Percentiles rank a stretch among this genome's conserved stretches.
These are phyloP conservation scores for Chloranthus sessilifolius DNA, from an alignment of 164 flowering plant genomes.

Conservation along the genomic window DNA sequence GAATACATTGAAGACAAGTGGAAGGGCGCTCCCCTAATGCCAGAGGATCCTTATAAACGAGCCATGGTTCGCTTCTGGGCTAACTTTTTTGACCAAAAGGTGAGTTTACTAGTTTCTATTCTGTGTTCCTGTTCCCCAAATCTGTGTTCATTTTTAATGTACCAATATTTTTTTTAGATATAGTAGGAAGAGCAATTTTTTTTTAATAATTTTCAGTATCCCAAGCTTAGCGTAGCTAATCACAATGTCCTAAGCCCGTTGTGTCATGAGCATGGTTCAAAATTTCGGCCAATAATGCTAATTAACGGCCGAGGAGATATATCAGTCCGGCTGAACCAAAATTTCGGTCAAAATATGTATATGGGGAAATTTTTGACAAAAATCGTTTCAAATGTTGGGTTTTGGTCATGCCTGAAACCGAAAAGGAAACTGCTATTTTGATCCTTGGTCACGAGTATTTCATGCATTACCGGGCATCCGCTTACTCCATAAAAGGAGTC, in stretches of 20 bases:
- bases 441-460: no score
- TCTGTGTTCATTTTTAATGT: background rate
- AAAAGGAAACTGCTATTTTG: no score
- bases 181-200: background rate
- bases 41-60: constrained; percentile 15
- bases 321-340: no score
- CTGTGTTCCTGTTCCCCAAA: background rate
- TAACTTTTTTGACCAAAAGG: constrained; percentile 3
- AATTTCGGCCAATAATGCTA: no score
- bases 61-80: constrained; percentile 26
- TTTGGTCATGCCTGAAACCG: no score
- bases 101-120: background rate
- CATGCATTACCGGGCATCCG: no score
- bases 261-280: background rate
- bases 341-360: no score
- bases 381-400: no score
- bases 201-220: background rate
- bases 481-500: no score
- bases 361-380: no score
- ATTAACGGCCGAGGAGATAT: no score
- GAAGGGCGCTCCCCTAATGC: constrained; percentile 16
- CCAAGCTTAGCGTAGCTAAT: background rate
- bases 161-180: background rate
- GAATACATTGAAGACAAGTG: constrained; percentile 32
- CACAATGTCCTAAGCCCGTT: background rate